Conservation (phyloP, 2,329 filamentous ascomycete genomes). For the Botrytis paeoniae region DNA sequence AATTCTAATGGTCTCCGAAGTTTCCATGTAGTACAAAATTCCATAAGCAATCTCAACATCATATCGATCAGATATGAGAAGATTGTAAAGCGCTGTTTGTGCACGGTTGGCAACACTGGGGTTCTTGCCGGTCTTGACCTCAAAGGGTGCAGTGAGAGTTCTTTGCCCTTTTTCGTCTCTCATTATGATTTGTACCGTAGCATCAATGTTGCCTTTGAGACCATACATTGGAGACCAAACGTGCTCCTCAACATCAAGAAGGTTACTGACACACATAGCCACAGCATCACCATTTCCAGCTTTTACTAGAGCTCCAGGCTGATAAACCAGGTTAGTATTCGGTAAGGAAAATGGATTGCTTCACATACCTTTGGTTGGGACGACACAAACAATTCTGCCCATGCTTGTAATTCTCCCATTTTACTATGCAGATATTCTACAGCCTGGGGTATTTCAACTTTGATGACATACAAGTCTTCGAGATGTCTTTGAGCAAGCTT, state of each 20-base stretch:
- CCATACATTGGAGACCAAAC: slow-evolving; percentile 98
- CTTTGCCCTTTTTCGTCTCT: slow-evolving; percentile 63
- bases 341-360: neutral
- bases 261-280: slow-evolving; percentile 83
- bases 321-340: slow-evolving; percentile 24
- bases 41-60: slow-evolving; percentile 89
- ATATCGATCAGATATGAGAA: slow-evolving; percentile 90
- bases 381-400: slow-evolving; percentile 80
- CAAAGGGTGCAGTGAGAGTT: slow-evolving; percentile 83
- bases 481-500: slow-evolving; percentile 71
- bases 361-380: slow-evolving; percentile 60
- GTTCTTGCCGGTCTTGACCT: slow-evolving; percentile 91
- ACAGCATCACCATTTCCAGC: slow-evolving; percentile 74
- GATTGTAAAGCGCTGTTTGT: slow-evolving; percentile 90
- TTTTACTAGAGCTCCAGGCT: slow-evolving; percentile 70
- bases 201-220: slow-evolving; percentile 95
- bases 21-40: slow-evolving; percentile 93
- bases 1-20: slow-evolving; percentile 79
- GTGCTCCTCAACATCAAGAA: slow-evolving; percentile 95
- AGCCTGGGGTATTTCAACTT: slow-evolving; percentile 68
- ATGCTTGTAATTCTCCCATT: slow-evolving; percentile 74
- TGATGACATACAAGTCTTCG: slow-evolving; percentile 86
- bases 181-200: slow-evolving; percentile 86
- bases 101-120: slow-evolving; percentile 80
- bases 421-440: slow-evolving; percentile 79